Evolutionary conservation across 257 asterid genomes (phyloP).

Genomic region (Linaria vulgaris): DNA sequence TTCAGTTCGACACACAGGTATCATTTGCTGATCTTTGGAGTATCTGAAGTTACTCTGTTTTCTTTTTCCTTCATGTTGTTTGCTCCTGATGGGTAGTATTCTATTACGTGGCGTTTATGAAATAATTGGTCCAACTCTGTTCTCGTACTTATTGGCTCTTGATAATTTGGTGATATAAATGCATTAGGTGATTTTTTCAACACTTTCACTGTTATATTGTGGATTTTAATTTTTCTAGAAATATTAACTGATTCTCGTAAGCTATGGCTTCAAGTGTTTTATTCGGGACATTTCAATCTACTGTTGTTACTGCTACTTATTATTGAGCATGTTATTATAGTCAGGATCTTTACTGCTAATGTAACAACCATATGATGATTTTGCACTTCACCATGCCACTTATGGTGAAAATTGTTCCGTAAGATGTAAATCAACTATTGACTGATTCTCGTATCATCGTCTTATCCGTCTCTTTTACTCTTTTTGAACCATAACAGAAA

Average conservation of each 20-base stretch:
- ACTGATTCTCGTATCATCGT: not conserved
- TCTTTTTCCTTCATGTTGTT: conserved; percentile 18
- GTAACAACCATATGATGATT: too few relatives aligned
- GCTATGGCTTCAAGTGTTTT: not conserved
- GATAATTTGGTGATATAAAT: conserved; percentile 10
- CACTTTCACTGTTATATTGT: not conserved
- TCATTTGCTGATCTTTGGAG: conserved; percentile 16
- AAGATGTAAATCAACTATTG: not conserved
- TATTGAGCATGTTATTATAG: too few relatives aligned
- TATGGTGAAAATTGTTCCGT: too few relatives aligned
- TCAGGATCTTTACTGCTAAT: too few relatives aligned
- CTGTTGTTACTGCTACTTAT: too few relatives aligned
- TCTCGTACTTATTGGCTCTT: too few relatives aligned
- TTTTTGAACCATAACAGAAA: conserved; percentile 48
- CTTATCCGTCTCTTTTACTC: conserved; percentile 16
- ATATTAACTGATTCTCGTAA: not conserved
- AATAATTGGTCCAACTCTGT: not conserved
- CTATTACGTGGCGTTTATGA: too few relatives aligned
- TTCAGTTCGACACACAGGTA: conserved; percentile 71
- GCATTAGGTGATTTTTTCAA: not conserved
- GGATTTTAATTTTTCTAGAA: conserved; percentile 2
- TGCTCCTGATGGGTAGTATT: conserved; percentile 6
- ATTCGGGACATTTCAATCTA: too few relatives aligned
- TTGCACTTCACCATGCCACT: too few relatives aligned
- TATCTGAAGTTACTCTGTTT: not conserved